phyloP scores from a whole-genome alignment of 2,329 filamentous ascomycete genomes.

The Cytospora leucostoma region DNA sequence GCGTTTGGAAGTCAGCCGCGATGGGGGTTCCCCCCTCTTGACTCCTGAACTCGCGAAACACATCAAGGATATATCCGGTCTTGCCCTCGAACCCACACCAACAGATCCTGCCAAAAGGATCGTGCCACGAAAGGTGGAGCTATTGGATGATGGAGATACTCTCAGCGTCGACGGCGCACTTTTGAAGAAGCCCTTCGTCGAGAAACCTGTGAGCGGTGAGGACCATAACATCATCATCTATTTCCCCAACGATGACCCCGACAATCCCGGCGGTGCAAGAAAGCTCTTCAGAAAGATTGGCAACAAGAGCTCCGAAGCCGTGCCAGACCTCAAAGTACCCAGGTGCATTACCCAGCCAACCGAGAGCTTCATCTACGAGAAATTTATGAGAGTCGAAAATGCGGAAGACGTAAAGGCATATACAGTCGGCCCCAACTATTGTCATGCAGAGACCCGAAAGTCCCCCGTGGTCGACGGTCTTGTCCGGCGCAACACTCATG shows the following conservation, averaged over 20 bases:
- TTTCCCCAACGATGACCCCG: slow-evolving; percentile 79
- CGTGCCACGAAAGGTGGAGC: slow-evolving; percentile 68
- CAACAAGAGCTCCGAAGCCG: slow-evolving; percentile 97
- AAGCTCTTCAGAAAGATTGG: slow-evolving; percentile 96
- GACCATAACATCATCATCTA: slow-evolving; percentile 99
- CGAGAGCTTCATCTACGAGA: slow-evolving; percentile 93
- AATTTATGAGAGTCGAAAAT: slow-evolving; percentile 95
- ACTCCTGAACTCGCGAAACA: slow-evolving; percentile 79
- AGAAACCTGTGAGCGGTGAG: slow-evolving; percentile 97
- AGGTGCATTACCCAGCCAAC: slow-evolving; percentile 77
- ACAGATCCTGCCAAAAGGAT: slow-evolving; percentile 61
- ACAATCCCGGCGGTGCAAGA: slow-evolving; percentile 72
- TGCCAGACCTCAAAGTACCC: slow-evolving; percentile 73
- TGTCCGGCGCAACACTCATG: slow-evolving; percentile 93
- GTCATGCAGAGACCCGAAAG: slow-evolving; percentile 95
- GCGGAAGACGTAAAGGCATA: slow-evolving; percentile 98
- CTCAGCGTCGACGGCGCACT: slow-evolving; percentile 81
- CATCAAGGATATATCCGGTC: slow-evolving; percentile 77
- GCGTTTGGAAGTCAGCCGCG: slow-evolving; percentile 86
- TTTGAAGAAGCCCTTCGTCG: slow-evolving; percentile 92
- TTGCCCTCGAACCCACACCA: slow-evolving; percentile 70
- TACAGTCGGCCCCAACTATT: slow-evolving; percentile 89
- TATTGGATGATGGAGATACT: slow-evolving; percentile 88
- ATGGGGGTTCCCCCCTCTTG: slow-evolving; percentile 81
- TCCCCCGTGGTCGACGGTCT: slow-evolving; percentile 96